A percentile compares a stretch with the other conserved stretches of the same genome.
Evolutionary conservation across 768 basidiomycete species (phyloP).

Genomic region (Pisolithus sp.): DNA sequence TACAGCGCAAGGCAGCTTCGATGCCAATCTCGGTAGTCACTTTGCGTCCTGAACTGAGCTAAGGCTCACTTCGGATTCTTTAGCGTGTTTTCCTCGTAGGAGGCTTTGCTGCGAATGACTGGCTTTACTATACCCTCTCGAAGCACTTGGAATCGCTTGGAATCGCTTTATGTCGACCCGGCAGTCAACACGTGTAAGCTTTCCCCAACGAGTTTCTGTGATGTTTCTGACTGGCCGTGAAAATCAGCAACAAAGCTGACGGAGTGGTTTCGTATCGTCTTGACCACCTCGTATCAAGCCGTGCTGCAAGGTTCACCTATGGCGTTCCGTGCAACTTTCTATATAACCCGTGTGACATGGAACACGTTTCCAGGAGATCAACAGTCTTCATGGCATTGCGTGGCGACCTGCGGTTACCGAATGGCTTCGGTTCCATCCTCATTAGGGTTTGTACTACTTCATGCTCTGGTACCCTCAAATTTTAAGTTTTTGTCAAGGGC

Average conservation of each 20-base stretch:
- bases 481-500: constrained; percentile 13
- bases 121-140: constrained; percentile 37
- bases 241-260: constrained; percentile 38
- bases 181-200: constrained; percentile 36
- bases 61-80: too few species aligned
- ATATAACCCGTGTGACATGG: constrained; percentile 25
- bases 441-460: constrained; percentile 22
- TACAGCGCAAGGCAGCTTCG: constrained; percentile 18
- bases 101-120: constrained; percentile 44
- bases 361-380: constrained; percentile 30
- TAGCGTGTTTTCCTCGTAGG: constrained; percentile 44
- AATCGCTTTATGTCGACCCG: constrained; percentile 39
- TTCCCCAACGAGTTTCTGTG: background rate
- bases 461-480: fast-evolving
- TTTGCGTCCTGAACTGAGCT: background rate
- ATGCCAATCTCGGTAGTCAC: constrained; percentile 21
- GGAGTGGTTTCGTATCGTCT: constrained; percentile 36
- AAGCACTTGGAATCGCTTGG: constrained; percentile 29
- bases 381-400: constrained; percentile 15
- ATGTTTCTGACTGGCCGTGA: background rate
- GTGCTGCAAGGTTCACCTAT: constrained; percentile 37
- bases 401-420: constrained; percentile 26
- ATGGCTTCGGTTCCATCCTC: constrained; percentile 33
- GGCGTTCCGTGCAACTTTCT: constrained; percentile 25
- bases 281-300: constrained; percentile 39